phyloP scores from a whole-genome alignment of 2,329 filamentous ascomycete genomes.

The Aureobasidium melanogenum region DNA sequence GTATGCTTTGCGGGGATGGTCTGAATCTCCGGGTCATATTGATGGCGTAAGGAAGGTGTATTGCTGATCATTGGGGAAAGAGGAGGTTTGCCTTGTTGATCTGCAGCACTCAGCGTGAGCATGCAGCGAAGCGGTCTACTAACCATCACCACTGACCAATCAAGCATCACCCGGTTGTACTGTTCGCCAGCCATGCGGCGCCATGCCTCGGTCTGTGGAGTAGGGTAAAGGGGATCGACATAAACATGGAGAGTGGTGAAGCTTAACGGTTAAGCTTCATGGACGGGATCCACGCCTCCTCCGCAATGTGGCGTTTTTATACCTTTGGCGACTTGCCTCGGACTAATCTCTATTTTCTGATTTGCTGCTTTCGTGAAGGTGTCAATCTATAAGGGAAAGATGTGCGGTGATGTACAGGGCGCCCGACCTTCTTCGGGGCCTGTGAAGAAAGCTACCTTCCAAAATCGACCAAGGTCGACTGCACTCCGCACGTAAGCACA shows the following conservation, averaged over 20 bases:
- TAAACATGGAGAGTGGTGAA: not conserved
- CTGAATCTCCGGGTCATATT: not conserved
- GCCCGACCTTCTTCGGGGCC: not conserved
- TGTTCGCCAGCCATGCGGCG: not conserved
- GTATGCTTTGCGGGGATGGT: not conserved
- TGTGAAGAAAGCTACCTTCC: not conserved
- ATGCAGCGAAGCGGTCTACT: not conserved
- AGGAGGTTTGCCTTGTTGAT: not conserved
- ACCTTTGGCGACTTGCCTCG: not conserved
- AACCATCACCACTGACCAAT: not conserved
- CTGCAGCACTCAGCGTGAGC: not conserved
- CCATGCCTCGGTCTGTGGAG: conserved; percentile 9
- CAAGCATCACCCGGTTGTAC: not conserved
- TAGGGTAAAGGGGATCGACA: not conserved
- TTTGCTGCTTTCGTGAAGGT: not conserved
- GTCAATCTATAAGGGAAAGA: not conserved
- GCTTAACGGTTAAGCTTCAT: conserved; percentile 6
- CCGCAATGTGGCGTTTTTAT: conserved; percentile 7
- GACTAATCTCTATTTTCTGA: not conserved
- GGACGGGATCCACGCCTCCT: not conserved
- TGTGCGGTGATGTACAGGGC: not conserved
- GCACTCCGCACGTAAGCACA: not conserved
- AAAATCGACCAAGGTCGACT: not conserved
- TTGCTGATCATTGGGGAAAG: not conserved
- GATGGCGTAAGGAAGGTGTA: not conserved